Evolutionary conservation across 1,139 yeast genomes (phyloP).

Genomic region (Pichia sp.): DNA sequence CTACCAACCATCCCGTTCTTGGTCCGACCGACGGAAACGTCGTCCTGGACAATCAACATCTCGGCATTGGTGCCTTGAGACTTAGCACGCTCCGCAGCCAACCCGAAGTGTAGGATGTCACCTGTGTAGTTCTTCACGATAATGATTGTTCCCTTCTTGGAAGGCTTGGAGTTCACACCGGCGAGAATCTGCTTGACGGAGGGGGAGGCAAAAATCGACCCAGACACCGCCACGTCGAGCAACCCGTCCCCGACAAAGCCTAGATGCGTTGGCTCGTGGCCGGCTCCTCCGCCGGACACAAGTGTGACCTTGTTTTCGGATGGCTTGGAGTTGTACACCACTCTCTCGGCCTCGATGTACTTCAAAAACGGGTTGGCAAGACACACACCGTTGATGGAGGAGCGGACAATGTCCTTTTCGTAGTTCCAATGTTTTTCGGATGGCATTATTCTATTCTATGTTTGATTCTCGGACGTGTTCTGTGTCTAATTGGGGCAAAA

Average conservation of each 20-base stretch:
- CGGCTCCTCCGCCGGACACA: conserved; percentile 91
- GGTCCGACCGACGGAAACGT: conserved; percentile 83
- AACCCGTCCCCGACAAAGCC: conserved; percentile 87
- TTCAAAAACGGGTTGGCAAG: conserved; percentile 63
- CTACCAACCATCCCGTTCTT: conserved; percentile 91
- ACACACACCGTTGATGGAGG: conserved; percentile 64
- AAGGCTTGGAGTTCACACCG: conserved; percentile 56
- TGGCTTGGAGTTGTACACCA: conserved; percentile 47
- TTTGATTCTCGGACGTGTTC: too few species aligned
- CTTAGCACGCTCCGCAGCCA: conserved; percentile 84
- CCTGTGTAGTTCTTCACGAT: conserved; percentile 92
- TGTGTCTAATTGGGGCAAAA: too few species aligned
- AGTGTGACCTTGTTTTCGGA: conserved; percentile 56
- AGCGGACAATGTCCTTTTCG: conserved; percentile 55
- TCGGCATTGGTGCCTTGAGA: conserved; percentile 69
- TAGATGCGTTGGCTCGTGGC: conserved; percentile 92
- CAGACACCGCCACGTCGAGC: conserved; percentile 84
- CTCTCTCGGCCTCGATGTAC: conserved; percentile 63
- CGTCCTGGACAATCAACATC: conserved; percentile 78
- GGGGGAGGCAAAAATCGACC: conserved; percentile 87
- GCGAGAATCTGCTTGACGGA: conserved; percentile 81
- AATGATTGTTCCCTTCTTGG: conserved; percentile 60
- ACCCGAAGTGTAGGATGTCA: conserved; percentile 85
- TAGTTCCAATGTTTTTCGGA: conserved; percentile 50
- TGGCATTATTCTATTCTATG: conserved; percentile 14